Evolutionary conservation across 2,329 filamentous ascomycete genomes (phyloP).

Genomic region (Metarhizium rileyi): DNA sequence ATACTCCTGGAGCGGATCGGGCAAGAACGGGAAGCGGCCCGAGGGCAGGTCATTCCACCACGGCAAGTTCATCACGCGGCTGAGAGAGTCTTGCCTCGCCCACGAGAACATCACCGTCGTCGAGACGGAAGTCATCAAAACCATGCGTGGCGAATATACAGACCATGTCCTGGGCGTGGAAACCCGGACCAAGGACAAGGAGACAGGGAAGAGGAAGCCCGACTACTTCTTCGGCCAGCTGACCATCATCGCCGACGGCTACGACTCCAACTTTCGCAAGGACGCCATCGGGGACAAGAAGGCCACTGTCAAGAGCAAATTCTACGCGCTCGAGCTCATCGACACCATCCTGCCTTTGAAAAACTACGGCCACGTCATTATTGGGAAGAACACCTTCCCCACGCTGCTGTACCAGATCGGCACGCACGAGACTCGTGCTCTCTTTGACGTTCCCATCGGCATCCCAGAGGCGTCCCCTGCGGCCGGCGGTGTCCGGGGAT

Average conservation of each 20-base stretch:
- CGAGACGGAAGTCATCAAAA: constrained; percentile 74
- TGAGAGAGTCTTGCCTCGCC: constrained; percentile 63
- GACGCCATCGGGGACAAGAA: constrained; percentile 51
- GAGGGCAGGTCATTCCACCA: constrained; percentile 86
- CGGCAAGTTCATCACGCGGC: constrained; percentile 77
- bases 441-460: constrained; percentile 78
- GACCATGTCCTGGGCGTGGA: constrained; percentile 76
- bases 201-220: constrained; percentile 42
- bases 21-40: constrained; percentile 31
- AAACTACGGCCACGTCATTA: constrained; percentile 77
- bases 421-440: constrained; percentile 80
- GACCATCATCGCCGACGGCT: constrained; percentile 87
- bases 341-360: constrained; percentile 70
- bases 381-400: constrained; percentile 59
- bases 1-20: constrained; percentile 24
- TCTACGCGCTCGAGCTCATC: constrained; percentile 87
- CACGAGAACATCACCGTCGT: constrained; percentile 82
- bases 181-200: constrained; percentile 52
- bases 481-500: constrained; percentile 73
- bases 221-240: constrained; percentile 84
- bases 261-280: constrained; percentile 84
- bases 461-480: constrained; percentile 62
- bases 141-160: constrained; percentile 60
- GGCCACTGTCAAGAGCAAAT: constrained; percentile 71
- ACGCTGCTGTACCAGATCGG: constrained; percentile 96